These are phyloP conservation scores for Paramecium sonneborni DNA, from an alignment of 73 alveolate genomes.

Conservation along the genomic window DNA sequence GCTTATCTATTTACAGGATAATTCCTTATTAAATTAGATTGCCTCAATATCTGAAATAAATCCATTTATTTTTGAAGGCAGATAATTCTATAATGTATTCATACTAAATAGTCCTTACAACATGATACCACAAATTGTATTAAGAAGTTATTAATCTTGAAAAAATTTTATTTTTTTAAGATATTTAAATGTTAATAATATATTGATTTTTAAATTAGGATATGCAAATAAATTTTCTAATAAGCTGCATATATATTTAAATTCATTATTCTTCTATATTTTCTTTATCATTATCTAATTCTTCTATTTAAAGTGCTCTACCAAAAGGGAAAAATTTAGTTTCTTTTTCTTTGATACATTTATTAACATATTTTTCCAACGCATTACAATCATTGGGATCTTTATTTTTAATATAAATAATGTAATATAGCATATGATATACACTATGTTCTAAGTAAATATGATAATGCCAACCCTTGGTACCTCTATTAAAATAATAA, in stretches of 20 bases:
- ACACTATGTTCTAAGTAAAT: constrained; percentile 77
- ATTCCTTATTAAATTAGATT: background rate
- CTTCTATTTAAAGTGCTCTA: constrained; percentile 27
- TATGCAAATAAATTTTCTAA: background rate
- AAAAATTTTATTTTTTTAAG: background rate
- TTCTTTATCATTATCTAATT: background rate
- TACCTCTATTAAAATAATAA: background rate
- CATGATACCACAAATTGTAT: background rate
- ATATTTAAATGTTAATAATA: too few relatives aligned
- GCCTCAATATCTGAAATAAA: background rate
- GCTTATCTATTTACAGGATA: background rate
- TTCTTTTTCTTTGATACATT: constrained; percentile 28
- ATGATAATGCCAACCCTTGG: constrained; percentile 69
- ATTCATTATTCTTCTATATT: background rate
- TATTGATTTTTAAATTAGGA: too few relatives aligned
- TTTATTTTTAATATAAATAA: constrained; percentile 69
- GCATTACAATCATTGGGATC: constrained; percentile 69
- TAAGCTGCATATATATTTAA: background rate
- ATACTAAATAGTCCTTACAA: background rate
- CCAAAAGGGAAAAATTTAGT: constrained; percentile 42
- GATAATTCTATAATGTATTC: background rate
- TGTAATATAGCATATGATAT: constrained; percentile 72
- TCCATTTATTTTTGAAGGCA: background rate
- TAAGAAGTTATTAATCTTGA: background rate
- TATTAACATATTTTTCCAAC: constrained; percentile 74